Evolutionary conservation across 2,329 filamentous ascomycete genomes (phyloP), one percentile per base, ranked within the genome.

Genomic region (Fusarium foetens): DNA sequence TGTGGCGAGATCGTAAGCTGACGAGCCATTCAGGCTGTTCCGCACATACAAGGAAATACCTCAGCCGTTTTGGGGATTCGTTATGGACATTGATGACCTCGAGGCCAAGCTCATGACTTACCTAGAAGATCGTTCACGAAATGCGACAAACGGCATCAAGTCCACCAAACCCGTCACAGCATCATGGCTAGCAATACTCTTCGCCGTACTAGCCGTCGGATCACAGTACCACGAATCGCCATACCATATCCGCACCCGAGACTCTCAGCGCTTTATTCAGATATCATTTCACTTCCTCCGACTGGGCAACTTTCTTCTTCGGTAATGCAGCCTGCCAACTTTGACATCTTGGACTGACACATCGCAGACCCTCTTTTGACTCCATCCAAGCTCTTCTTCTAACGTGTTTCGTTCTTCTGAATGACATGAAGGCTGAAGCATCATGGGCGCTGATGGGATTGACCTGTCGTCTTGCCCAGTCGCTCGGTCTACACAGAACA

Each of bases 401-500:
- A 46, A 89, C 88, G 8, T 86, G 88, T 35, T 91, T 91, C 69
- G 89, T 90, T 5, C 82, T 92, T 5, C 81, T 91, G 31, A 92
- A 92, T 72, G 90, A 92, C 66, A 92, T 92, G 90, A 91, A 91
- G 75, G 89, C 90, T 3, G 90, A 92, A 75, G 90, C 89, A 1
- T 91, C 90, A 0, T 92, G 90, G 90, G 89, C 89, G 0, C 78
- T 92, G 58, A 85, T 90, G 55, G 90, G 89, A 1, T 84, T 91
- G 48, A 91, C 89, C 0, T 91, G 89, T 68, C 86, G 90, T 31
- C 83, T 92, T n/a, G 90, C 90, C 0, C 89, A 91, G 76, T 91
- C 89, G 1, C 82, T 92, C 3, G 90, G 90, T 8, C 81, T 92
- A 16, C 90, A 92, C 75, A 83, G 87, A 12, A 78, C 83, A 27